These are phyloP conservation scores for Ophiognomonia clavigignenti-juglandacearum DNA, from an alignment of 2,329 filamentous ascomycete species.

Conservation along the genomic window DNA sequence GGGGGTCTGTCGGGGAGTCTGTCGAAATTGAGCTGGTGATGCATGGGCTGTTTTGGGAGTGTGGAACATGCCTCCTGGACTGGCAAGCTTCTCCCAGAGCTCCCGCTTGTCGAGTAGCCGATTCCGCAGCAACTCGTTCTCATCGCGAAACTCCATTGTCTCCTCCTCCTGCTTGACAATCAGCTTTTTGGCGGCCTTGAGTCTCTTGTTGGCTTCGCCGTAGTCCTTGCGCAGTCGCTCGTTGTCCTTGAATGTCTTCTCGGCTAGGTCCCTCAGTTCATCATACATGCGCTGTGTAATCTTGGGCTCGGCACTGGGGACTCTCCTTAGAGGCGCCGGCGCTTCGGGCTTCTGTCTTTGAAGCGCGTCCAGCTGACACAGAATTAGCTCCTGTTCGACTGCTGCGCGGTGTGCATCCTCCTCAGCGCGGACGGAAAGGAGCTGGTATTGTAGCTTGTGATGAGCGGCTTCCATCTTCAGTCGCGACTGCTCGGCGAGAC, in stretches of 20 bases:
- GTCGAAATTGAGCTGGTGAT: slow-evolving; percentile 39
- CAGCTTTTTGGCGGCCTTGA: slow-evolving; percentile 70
- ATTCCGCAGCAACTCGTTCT: slow-evolving; percentile 71
- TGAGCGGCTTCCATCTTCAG: slow-evolving; percentile 81
- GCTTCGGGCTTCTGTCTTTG: slow-evolving; percentile 47
- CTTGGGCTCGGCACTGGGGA: slow-evolving; percentile 47
- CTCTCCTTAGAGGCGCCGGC: slow-evolving; percentile 30
- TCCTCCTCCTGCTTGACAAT: slow-evolving; percentile 76
- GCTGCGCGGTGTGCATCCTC: slow-evolving; percentile 82
- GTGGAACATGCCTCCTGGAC: slow-evolving; percentile 66
- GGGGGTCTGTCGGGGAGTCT: slow-evolving; percentile 48
- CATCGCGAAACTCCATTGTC: slow-evolving; percentile 64
- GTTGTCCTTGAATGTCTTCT: slow-evolving; percentile 63
- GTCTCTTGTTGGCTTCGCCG: slow-evolving; percentile 55
- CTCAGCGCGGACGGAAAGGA: slow-evolving; percentile 77
- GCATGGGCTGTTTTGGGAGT: slow-evolving; percentile 49
- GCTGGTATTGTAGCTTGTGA: slow-evolving; percentile 83
- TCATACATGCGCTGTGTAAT: slow-evolving; percentile 49
- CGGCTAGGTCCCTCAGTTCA: slow-evolving; percentile 62
- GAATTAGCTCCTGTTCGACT: slow-evolving; percentile 89
- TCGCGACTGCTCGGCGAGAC: slow-evolving; percentile 51
- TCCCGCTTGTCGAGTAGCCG: slow-evolving; percentile 87
- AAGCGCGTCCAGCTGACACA: slow-evolving; percentile 79
- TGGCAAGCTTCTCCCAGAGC: slow-evolving; percentile 74
- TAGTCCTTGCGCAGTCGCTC: slow-evolving; percentile 61